Percentiles rank a stretch among this genome's conserved stretches.
Evolutionary conservation across 2,329 filamentous ascomycete genomes (phyloP).

Genomic region (Fusarium floridanum): DNA sequence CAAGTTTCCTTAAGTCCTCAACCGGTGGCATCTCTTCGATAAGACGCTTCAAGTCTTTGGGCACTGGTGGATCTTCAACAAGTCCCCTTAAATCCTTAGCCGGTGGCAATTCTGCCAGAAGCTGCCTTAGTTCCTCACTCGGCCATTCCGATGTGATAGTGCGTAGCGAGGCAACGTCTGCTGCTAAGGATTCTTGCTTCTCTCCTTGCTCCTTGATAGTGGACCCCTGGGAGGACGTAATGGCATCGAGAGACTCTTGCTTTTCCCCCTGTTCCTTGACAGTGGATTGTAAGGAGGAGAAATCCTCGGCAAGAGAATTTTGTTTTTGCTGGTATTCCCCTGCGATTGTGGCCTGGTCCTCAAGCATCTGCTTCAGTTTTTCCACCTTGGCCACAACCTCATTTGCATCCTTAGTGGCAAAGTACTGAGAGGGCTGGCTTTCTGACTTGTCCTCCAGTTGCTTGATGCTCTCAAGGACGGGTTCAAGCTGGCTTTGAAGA

Average conservation of each 20-base stretch:
- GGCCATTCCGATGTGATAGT: background rate
- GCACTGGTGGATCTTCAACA: slow-evolving; percentile 15
- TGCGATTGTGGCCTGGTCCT: slow-evolving; percentile 3
- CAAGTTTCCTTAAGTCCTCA: slow-evolving; percentile 13
- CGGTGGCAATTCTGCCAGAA: slow-evolving; percentile 16
- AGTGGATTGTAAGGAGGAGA: slow-evolving; percentile 10
- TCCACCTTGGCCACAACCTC: background rate
- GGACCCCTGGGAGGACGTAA: slow-evolving; percentile 13
- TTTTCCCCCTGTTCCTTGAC: slow-evolving; percentile 9
- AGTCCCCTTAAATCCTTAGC: slow-evolving; percentile 2
- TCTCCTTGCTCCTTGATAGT: background rate
- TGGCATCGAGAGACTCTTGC: slow-evolving; percentile 2
- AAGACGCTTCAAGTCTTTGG: slow-evolving; percentile 7
- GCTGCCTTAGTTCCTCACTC: slow-evolving; percentile 3
- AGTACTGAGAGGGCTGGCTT: background rate
- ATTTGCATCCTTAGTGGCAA: background rate
- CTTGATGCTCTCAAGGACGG: background rate
- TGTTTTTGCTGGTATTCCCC: slow-evolving; percentile 21
- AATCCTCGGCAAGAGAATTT: slow-evolving; percentile 1
- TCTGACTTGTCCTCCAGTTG: slow-evolving; percentile 9
- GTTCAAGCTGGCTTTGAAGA: slow-evolving; percentile 10
- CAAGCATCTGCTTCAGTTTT: background rate
- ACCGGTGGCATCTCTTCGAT: slow-evolving; percentile 19
- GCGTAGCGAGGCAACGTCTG: slow-evolving; percentile 7
- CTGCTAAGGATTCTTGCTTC: slow-evolving; percentile 9